Conservation (phyloP, 2,329 filamentous ascomycete genomes). For the Fusarium nygamai region DNA sequence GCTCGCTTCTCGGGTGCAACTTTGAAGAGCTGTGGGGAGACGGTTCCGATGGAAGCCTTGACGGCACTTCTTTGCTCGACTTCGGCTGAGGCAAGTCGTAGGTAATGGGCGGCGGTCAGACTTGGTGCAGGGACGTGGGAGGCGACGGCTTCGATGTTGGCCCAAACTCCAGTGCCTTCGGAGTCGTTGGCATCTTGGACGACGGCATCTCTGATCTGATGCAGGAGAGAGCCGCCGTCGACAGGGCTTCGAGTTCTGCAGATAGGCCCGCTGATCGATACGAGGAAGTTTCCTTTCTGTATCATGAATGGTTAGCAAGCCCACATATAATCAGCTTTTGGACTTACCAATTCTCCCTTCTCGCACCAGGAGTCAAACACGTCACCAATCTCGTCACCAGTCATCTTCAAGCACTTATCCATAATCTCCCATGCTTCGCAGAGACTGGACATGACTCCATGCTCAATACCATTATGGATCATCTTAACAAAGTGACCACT, state of each 20-base stretch:
- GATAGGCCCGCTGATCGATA: slow-evolving; percentile 71
- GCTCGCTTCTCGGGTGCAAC: neutral
- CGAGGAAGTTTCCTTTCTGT: slow-evolving; percentile 64
- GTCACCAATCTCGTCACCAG: slow-evolving; percentile 67
- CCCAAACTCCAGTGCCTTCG: slow-evolving; percentile 75
- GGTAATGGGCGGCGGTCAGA: slow-evolving; percentile 69
- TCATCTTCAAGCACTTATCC: slow-evolving; percentile 65
- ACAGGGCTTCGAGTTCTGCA: slow-evolving; percentile 58
- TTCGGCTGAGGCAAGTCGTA: slow-evolving; percentile 72
- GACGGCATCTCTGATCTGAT: slow-evolving; percentile 74
- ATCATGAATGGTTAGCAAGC: neutral
- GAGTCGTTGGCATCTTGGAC: slow-evolving; percentile 74
- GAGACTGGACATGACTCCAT: slow-evolving; percentile 73
- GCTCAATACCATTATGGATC: slow-evolving; percentile 80
- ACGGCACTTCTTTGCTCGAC: slow-evolving; percentile 63
- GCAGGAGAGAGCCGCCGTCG: slow-evolving; percentile 62
- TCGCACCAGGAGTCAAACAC: slow-evolving; percentile 70
- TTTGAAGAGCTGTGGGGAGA: neutral
- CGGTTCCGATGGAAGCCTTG: slow-evolving; percentile 40
- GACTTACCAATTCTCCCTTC: slow-evolving; percentile 60
- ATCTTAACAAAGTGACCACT: slow-evolving; percentile 80
- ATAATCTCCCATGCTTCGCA: slow-evolving; percentile 74
- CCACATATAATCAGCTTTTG: rapidly evolving
- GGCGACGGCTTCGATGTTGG: slow-evolving; percentile 67
- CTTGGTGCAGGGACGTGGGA: slow-evolving; percentile 73